Conservation (phyloP, 129 eudicot genomes). For the Logfia minima region DNA sequence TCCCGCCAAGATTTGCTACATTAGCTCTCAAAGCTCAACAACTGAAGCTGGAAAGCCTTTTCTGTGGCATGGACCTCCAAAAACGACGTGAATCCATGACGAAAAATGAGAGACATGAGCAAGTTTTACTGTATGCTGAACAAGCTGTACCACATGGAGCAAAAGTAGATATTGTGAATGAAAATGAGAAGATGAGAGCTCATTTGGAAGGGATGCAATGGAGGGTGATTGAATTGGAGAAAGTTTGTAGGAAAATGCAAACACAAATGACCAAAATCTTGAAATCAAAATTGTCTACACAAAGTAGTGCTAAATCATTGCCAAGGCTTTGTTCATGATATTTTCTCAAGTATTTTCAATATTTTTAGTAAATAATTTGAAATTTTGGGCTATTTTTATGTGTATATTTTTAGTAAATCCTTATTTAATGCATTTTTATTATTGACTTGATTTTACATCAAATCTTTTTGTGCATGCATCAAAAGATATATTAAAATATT, state of each 20-base stretch:
- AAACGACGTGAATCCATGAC: slow-evolving; percentile 25
- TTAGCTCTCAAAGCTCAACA: slow-evolving; percentile 66
- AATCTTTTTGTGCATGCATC: too few species aligned
- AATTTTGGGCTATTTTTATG: background rate
- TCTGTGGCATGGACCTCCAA: slow-evolving; percentile 40
- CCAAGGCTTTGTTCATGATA: slow-evolving; percentile 78
- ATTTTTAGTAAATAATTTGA: slow-evolving; percentile 36
- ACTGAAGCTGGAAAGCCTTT: slow-evolving; percentile 67
- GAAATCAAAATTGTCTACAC: slow-evolving; percentile 61
- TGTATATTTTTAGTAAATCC: background rate
- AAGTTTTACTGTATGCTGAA: slow-evolving; percentile 52
- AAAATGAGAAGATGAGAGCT: slow-evolving; percentile 70
- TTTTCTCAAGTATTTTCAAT: background rate
- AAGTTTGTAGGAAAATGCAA: slow-evolving; percentile 80
- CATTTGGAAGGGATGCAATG: slow-evolving; percentile 88
- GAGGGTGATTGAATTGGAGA: slow-evolving; percentile 82
- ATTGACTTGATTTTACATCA: too few species aligned
- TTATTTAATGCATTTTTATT: too few species aligned
- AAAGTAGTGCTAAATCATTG: slow-evolving; percentile 56
- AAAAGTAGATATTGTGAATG: slow-evolving; percentile 43
- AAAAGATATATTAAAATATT: too few species aligned
- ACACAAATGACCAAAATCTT: slow-evolving; percentile 70
- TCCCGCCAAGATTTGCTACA: slow-evolving; percentile 54
- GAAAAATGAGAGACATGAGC: slow-evolving; percentile 29
- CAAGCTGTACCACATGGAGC: slow-evolving; percentile 42